Evolutionary conservation across 352 stramenopile genomes (phyloP), one percentile per base, ranked within the genome.

Genomic region (Phytophthora rubi): DNA sequence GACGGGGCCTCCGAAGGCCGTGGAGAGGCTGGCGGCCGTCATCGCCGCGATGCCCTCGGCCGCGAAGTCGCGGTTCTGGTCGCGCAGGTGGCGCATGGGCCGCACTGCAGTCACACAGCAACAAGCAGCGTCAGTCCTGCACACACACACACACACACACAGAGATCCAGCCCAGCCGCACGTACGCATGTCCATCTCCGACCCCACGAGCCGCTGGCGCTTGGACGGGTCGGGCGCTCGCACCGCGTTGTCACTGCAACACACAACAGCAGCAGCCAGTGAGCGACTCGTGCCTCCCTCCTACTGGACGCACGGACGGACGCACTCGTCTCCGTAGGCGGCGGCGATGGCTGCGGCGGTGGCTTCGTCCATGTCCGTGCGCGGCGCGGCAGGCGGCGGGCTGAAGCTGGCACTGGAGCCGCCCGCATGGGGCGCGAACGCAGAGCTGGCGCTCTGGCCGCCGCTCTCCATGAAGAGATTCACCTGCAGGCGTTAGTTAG

Each of bases 381-480:
- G 30, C 26, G 53, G 23, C 33, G 66, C 37, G 16, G 62, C 32
- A 4, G 62, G 49, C 2, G 59, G 54, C 33, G 33, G 33, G 13
- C 33, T 39, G 33, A 39, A 39, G 33, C 33, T 39, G 23, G 23
- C 23, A 3, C 23, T 26, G 33, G 33, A 39, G 33, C 33, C 33
- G 33, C 33, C 33, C 8, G 33, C 33, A 12, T 7, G 33, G 13
- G 39, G 67, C 57, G 35, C 53, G 33, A 39, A 39, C 8, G 33
- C 8, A 7, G 33, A 15, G 33, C 33, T 55, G 7, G 32, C 21
- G 52, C 67, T 76, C 39, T 75, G 67, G 32, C 79, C 76, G 1
- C 83, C 88, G 60, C 83, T 96, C 56, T 96, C 88, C 88, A 96
- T 94, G 67, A 86, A 95, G 44, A 95, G 55, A 65, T 93, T 94